Base-by-base conservation (phyloP, 2,329 filamentous ascomycete species). In the Fusarium virguliforme region DNA sequence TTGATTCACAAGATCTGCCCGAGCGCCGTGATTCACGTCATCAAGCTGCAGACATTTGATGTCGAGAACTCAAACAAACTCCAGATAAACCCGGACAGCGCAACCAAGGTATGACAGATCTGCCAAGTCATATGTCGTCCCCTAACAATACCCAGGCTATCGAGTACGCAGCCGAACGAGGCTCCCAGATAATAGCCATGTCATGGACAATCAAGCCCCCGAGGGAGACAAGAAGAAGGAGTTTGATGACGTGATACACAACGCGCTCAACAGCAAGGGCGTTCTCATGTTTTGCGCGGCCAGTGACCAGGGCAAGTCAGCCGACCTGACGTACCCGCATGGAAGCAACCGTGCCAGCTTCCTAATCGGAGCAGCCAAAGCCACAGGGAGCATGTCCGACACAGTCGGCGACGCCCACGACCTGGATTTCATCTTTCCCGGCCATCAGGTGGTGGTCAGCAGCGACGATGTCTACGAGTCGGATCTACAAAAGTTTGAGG, bases 321-420 rank as follows among this genome's bases (percentile, higher is more conserved):
- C 60, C 1, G 64, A 69, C 38, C 8, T 55, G 0, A 64, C 60
- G 12, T 69, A 69, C 7, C 64, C 56, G 0, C 34, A 67, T 4
- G 38, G 37, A 12, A 69, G 60, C 34, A 64, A 64, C 10, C 22
- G 10, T 7, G 28, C 12, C 3, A 64, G 67, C n/a, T 67, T 67
- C 40, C 53, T 64, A 10, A 68, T 69, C 2, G 64, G 64, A 8
- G 67, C 60, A 2, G 64, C 67, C 3, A 67, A 60, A n/a, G 46
- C 64, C n/a, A 67, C 60, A 0, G 67, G 66, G 1, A 48, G 30
- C 13, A 67, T 46, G 34, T 15, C 40, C 2, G 66, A 69, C 1
- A 67, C 56, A 3, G 60, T 69, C 0, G 64, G 62, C 4, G 62
- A 65, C 13, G 57, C 32, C 1, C 57, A 65, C 12, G 62, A 56